Evolutionary conservation across 2,329 filamentous ascomycete genomes (phyloP).

Genomic region (Diaporthe humulicola): DNA sequence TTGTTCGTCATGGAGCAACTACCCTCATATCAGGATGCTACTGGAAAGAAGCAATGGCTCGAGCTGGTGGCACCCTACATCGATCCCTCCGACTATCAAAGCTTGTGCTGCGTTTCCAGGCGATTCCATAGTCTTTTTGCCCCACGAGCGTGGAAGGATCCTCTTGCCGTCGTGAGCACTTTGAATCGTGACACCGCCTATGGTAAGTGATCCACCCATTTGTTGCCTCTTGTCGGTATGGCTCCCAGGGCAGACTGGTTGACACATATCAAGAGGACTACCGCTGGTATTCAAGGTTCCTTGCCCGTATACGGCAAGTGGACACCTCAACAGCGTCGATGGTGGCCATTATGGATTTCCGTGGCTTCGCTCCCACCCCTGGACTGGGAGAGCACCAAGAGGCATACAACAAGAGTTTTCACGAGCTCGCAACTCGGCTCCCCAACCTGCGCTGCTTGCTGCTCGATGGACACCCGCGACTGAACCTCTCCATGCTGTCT

Average conservation of each 20-base stretch:
- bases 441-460: slow-evolving; percentile 61
- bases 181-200: slow-evolving; percentile 59
- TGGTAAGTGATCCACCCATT: slow-evolving; percentile 52
- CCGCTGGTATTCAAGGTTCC: slow-evolving; percentile 63
- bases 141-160: slow-evolving; percentile 66
- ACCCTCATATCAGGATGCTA: slow-evolving; percentile 69
- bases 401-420: slow-evolving; percentile 51
- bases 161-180: slow-evolving; percentile 55
- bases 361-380: slow-evolving; percentile 42
- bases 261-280: slow-evolving; percentile 55
- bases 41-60: slow-evolving; percentile 62
- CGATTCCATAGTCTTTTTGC: slow-evolving; percentile 64
- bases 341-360: slow-evolving; percentile 63
- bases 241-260: slow-evolving; percentile 32
- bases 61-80: slow-evolving; percentile 61
- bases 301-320: slow-evolving; percentile 55
- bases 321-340: slow-evolving; percentile 55
- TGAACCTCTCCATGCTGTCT: slow-evolving; percentile 56
- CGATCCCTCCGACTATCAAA: slow-evolving; percentile 54
- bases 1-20: slow-evolving; percentile 50
- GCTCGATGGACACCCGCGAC: slow-evolving; percentile 60
- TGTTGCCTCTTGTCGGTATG: neutral
- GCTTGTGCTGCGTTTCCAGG: slow-evolving; percentile 62
- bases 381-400: slow-evolving; percentile 1
- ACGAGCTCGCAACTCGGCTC: slow-evolving; percentile 53